Base-by-base conservation (phyloP, 257 asterid species). In the Forsythia viridissima region DNA sequence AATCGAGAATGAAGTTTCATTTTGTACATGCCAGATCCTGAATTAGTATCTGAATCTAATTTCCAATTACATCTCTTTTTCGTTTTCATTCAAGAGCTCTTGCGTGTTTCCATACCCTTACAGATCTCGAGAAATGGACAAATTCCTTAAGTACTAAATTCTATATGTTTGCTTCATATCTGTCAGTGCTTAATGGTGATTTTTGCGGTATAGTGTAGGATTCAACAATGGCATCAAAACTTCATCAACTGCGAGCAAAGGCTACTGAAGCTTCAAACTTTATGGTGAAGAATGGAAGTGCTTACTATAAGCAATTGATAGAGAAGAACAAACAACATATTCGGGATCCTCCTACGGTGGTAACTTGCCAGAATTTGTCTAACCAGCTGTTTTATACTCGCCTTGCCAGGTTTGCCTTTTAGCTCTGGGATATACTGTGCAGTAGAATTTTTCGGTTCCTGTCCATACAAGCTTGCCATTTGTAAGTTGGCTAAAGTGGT, bases 301-400 rank as follows among this genome's bases (percentile, higher is more conserved):
- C 52, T 66, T 67, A 76, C 68, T 76, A 76, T 65, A 76, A 76
- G 80, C 75, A 77, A n/a, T 46, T 77, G 75, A 38, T 77, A n/a
- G 75, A 77, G 44, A 77, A 67, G 68, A 77, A 77, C 75, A 77
- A 77, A 52, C 63, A 68, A 6, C 40, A 77, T 71, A 46, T 77
- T 16, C 38, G 24, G 39, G 75, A 77, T 44, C 80, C 80, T 41
- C 75, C 80, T 2, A 68, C 80, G 0, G 74, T 77, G 21, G 70
- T 48, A 21, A 77, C n/a, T 46, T 77, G 80, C 80, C 80, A 46
- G 30, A 36, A 34, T n/a, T 48, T 77, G 73, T 41, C 69, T 11
- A 77, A 77, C 12, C 80, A 77, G 75, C 80, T 77, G 21, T 77
- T 77, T 20, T 77, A 77, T 38, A 68, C 80, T 46, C 69, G 70